Base-by-base conservation (phyloP, 441 rosid genomes). In the Pelargonium fulgidum region DNA sequence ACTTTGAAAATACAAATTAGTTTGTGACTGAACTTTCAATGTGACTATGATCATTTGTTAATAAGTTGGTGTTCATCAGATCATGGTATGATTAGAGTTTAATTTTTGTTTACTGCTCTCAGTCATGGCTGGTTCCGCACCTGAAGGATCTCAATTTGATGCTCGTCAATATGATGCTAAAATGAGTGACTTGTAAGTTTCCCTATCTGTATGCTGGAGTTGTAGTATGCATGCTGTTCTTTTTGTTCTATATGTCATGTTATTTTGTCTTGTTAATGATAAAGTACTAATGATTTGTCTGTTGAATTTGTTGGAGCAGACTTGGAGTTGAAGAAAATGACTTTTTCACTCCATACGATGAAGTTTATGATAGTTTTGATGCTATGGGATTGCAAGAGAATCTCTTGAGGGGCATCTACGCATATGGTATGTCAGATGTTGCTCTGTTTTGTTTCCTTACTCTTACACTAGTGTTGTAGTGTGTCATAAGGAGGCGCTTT, bases 91-190 rank as follows among this genome's bases (percentile, higher is more conserved):
- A 7, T 16, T 54, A 14, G 7, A 16, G 1, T 54, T 2, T 17
- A 17, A 54, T 14, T 54, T 54, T 14, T 54, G 7, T 14, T 14
- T 33, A 24, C 20, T 22, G 12, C 8, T 8, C 14, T 22, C 85
- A 90, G 93, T 73, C 80, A 90, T 90, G 96, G 96, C 95, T 73
- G 87, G 89, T 61, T 58, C 77, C 71, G 81, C 90, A 76, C 78
- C 88, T 0, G 93, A 92, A 78, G 92, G 95, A 73, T 80, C 92
- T 0, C 95, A 89, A 52, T 90, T 84, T 47, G 93, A 92, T 78
- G 82, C 89, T 62, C 85, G 81, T 71, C 89, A 87, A 65, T 92
- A 54, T 76, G 97, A 92, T 39, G 65, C 85, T 6, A 93, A 79
- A 79, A 89, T 93, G 95, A 87, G 36, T 78, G 90, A 85, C 0